These are phyloP conservation scores for Rosa persica DNA, from an alignment of 306 rosid genomes.

Conservation along the genomic window DNA sequence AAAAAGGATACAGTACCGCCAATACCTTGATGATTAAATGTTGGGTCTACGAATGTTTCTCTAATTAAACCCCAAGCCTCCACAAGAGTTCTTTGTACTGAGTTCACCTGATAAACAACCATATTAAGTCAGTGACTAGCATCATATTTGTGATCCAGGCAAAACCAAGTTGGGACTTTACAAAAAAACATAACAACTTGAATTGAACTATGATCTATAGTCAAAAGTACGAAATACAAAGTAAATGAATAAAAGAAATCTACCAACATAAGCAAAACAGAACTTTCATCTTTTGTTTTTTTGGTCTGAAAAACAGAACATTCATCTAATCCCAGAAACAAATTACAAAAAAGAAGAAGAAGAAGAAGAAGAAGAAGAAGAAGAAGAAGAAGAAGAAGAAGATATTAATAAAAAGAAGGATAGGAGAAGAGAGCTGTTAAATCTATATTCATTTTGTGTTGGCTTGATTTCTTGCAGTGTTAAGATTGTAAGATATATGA, in stretches of 20 bases:
- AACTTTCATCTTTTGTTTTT: background rate
- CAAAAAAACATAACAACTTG: background rate
- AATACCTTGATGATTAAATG: constrained; percentile 94
- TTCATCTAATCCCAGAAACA: background rate
- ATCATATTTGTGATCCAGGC: background rate
- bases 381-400: too few species aligned
- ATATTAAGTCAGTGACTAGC: constrained; percentile 21
- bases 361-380: too few species aligned
- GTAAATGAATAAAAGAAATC: background rate
- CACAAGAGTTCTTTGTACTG: constrained; percentile 94
- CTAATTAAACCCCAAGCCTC: constrained; percentile 98
- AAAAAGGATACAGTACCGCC: background rate
- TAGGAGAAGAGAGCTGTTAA: background rate
- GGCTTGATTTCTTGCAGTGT: background rate
- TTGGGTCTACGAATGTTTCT: constrained; percentile 91
- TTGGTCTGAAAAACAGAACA: background rate
- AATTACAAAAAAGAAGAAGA: background rate
- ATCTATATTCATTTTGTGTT: background rate
- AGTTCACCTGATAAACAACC: constrained; percentile 75
- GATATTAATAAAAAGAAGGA: too few species aligned
- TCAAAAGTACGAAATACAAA: background rate
- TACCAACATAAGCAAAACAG: background rate
- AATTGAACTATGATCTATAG: background rate
- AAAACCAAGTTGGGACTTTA: background rate
- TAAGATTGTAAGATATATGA: background rate